These are phyloP conservation scores for Taphrina wiesneri DNA, from an alignment of 1,139 yeast genomes.

Conservation along the genomic window DNA sequence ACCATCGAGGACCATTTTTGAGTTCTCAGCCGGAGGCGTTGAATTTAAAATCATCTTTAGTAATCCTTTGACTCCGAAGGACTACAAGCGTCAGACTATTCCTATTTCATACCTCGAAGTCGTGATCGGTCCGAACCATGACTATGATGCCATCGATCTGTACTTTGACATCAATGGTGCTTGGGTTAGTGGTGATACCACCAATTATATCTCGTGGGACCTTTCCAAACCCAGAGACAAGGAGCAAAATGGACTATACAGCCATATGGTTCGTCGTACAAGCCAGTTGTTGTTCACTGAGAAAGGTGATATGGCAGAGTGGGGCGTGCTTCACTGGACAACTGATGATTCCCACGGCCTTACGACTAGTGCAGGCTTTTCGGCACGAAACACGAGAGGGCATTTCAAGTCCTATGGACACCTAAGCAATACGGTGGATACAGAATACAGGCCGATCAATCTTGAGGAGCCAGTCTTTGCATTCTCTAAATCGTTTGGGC, in stretches of 20 bases:
- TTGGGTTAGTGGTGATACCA: slow-evolving; percentile 17
- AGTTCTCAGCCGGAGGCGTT: background rate
- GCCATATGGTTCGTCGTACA: slow-evolving; percentile 6
- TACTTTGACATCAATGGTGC: slow-evolving; percentile 20
- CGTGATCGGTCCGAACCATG: background rate
- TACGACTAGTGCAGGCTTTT: slow-evolving; percentile 1
- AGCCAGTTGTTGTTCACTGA: slow-evolving; percentile 5
- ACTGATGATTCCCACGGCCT: background rate
- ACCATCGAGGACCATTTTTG: background rate
- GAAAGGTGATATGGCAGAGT: slow-evolving; percentile 22
- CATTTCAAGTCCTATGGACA: background rate
- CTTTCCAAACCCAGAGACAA: background rate
- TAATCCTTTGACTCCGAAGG: slow-evolving; percentile 10
- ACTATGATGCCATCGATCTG: background rate
- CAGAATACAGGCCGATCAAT: slow-evolving; percentile 11
- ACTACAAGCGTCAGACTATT: slow-evolving; percentile 12
- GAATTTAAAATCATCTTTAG: slow-evolving; percentile 1
- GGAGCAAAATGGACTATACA: background rate
- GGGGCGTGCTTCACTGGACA: slow-evolving; percentile 21
- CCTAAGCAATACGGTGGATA: background rate
- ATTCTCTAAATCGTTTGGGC: background rate
- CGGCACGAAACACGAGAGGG: background rate
- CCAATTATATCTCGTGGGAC: slow-evolving; percentile 5
- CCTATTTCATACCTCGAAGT: slow-evolving; percentile 14
- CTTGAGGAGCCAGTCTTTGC: slow-evolving; percentile 17